Percentiles rank a stretch among this genome's conserved stretches.
phyloP scores from a whole-genome alignment of 2,329 filamentous ascomycete species.

The Colletotrichum neosansevieriae region DNA sequence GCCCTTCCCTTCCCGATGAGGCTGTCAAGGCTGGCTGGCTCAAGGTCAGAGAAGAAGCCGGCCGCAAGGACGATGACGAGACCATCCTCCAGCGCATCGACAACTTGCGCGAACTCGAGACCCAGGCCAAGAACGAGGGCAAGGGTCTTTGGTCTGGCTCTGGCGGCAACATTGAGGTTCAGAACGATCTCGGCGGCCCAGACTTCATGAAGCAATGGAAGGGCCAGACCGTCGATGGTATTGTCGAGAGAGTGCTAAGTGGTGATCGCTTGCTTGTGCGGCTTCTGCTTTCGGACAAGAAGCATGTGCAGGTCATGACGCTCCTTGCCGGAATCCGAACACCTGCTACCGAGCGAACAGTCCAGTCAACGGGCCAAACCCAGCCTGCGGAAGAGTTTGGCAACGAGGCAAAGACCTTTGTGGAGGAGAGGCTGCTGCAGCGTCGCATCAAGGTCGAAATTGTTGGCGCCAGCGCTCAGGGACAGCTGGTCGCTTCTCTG shows the following conservation, averaged over 20 bases:
- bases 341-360: conserved; percentile 88
- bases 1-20: conserved; percentile 82
- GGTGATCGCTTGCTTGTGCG: conserved; percentile 91
- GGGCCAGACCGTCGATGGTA: conserved; percentile 83
- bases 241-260: conserved; percentile 91
- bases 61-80: conserved; percentile 88
- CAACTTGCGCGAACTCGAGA: conserved; percentile 81
- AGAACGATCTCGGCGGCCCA: conserved; percentile 83
- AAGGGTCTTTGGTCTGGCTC: conserved; percentile 84
- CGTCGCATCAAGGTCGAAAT: conserved; percentile 86
- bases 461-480: conserved; percentile 88
- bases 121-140: conserved; percentile 79
- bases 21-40: conserved; percentile 90
- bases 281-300: conserved; percentile 81
- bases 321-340: conserved; percentile 90
- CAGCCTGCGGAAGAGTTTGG: conserved; percentile 91
- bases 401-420: conserved; percentile 88
- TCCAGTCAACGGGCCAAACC: conserved; percentile 81
- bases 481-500: conserved; percentile 88
- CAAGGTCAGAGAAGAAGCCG: conserved; percentile 93
- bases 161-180: conserved; percentile 77
- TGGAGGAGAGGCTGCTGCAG: conserved; percentile 88
- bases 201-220: conserved; percentile 88
- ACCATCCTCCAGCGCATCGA: conserved; percentile 79
- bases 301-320: conserved; percentile 90